phyloP scores from a whole-genome alignment of 768 basidiomycete genomes.

The Phylloporus scabripes region DNA sequence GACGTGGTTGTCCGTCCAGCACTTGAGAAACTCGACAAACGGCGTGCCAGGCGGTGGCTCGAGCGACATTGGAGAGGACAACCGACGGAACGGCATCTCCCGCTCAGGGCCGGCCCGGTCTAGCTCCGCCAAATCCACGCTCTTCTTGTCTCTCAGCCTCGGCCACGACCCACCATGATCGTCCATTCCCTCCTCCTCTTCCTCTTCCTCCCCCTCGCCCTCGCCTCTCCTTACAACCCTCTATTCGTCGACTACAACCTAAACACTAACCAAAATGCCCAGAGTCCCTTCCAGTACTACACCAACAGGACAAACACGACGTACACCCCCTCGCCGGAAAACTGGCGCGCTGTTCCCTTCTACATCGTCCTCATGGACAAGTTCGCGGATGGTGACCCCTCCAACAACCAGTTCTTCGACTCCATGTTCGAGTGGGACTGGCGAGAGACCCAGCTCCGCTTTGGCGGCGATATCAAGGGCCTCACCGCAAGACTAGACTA shows the following conservation, averaged over 20 bases:
- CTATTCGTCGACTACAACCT: constrained; percentile 71
- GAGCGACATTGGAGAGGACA: constrained; percentile 27
- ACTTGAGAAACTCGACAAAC: constrained; percentile 57
- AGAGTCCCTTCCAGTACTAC: constrained; percentile 59
- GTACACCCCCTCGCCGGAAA: constrained; percentile 74
- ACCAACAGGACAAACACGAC: constrained; percentile 54
- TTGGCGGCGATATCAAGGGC: constrained; percentile 85
- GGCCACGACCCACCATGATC: neutral
- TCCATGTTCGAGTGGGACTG: constrained; percentile 79
- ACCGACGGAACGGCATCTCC: neutral
- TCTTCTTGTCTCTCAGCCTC: constrained; percentile 1
- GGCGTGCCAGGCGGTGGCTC: constrained; percentile 57
- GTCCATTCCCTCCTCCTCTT: constrained; percentile 6
- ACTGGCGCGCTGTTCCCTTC: constrained; percentile 80
- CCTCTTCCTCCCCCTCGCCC: constrained; percentile 33
- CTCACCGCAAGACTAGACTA: constrained; percentile 75
- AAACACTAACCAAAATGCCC: constrained; percentile 70
- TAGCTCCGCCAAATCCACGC: neutral
- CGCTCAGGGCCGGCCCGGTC: constrained; percentile 36
- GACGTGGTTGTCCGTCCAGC: constrained; percentile 71
- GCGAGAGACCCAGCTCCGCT: constrained; percentile 84
- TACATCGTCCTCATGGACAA: constrained; percentile 89
- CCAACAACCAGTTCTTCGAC: constrained; percentile 86
- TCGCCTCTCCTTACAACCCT: constrained; percentile 62
- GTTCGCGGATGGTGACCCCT: constrained; percentile 88